Evolutionary conservation across 495 filamentous ascomycete genomes (phyloP).

Genomic region (Penicillium crystallinum): DNA sequence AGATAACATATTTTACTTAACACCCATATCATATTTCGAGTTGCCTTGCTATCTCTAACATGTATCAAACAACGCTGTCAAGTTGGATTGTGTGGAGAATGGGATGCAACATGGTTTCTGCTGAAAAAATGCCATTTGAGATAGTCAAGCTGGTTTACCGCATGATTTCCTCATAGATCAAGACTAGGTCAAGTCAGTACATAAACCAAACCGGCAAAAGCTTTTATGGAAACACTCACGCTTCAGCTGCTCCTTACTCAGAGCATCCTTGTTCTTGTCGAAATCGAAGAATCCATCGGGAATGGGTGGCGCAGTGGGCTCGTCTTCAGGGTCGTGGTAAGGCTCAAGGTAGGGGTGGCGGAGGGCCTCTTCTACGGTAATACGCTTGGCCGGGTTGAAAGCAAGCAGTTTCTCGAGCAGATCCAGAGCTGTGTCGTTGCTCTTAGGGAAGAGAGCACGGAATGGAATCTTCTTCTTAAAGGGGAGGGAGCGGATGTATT

Average conservation of each 20-base stretch:
- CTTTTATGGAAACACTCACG: constrained; percentile 41
- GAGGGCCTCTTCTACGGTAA: constrained; percentile 94
- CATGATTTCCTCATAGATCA: constrained; percentile 99
- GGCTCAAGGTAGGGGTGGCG: constrained; percentile 98
- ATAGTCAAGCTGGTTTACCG: constrained; percentile 51
- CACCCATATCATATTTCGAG: constrained; percentile 4
- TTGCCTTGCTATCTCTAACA: constrained; percentile 11
- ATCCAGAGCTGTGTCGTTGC: constrained; percentile 87
- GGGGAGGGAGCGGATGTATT: constrained; percentile 98
- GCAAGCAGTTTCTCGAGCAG: constrained; percentile 92
- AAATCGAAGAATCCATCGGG: constrained; percentile 99
- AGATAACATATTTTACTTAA: neutral
- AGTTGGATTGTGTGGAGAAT: constrained; percentile 7
- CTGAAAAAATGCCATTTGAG: neutral
- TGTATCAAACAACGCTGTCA: constrained; percentile 5
- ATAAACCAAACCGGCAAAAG: neutral
- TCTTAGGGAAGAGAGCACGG: constrained; percentile 96
- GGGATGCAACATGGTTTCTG: constrained; percentile 4
- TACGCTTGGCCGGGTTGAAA: constrained; percentile 98
- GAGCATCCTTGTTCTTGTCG: constrained; percentile 98
- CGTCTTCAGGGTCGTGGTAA: constrained; percentile 98
- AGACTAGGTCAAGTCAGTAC: constrained; percentile 42
- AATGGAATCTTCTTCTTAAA: constrained; percentile 99
- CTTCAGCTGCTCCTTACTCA: constrained; percentile 98
- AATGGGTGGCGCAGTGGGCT: constrained; percentile 93